A percentile compares a stretch with the other conserved stretches of the same genome.
Evolutionary conservation across 306 rosid species (phyloP).

Genomic region (Casuarina cunninghamiana): DNA sequence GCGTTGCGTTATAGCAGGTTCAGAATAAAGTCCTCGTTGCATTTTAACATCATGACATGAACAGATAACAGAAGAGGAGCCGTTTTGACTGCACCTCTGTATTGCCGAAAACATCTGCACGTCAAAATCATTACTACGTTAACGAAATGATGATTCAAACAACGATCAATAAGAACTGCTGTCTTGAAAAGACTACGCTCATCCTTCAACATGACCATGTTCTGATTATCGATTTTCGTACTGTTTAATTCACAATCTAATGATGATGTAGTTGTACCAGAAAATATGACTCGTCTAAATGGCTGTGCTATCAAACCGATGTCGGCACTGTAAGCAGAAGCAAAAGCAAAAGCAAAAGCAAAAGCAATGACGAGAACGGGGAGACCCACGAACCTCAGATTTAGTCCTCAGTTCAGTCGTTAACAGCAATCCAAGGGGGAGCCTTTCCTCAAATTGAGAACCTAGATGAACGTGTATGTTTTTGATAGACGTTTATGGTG

Average conservation of each 20-base stretch:
- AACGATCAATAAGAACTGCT: neutral
- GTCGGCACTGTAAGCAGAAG: neutral
- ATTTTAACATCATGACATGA: neutral
- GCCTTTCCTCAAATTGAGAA: no score
- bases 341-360: neutral
- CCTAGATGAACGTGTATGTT: no score
- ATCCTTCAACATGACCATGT: neutral
- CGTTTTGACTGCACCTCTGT: neutral
- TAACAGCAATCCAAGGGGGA: no score
- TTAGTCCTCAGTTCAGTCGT: no score
- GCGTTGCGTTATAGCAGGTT: neutral
- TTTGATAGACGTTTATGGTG: no score
- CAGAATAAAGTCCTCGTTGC: neutral
- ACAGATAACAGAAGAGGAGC: neutral
- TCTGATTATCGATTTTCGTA: neutral
- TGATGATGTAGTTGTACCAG: constrained; percentile 8
- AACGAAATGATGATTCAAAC: neutral
- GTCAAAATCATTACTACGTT: neutral
- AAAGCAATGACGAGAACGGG: neutral
- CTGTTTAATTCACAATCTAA: constrained; percentile 18
- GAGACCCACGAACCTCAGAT: no score
- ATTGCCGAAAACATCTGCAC: neutral
- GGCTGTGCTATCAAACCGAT: neutral
- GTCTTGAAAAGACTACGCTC: neutral
- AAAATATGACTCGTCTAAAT: neutral